A percentile compares a stretch with the other conserved stretches of the same genome.
These are phyloP conservation scores for Wickerhamiella cacticola DNA, from an alignment of 805 yeast genomes.

Conservation along the genomic window DNA sequence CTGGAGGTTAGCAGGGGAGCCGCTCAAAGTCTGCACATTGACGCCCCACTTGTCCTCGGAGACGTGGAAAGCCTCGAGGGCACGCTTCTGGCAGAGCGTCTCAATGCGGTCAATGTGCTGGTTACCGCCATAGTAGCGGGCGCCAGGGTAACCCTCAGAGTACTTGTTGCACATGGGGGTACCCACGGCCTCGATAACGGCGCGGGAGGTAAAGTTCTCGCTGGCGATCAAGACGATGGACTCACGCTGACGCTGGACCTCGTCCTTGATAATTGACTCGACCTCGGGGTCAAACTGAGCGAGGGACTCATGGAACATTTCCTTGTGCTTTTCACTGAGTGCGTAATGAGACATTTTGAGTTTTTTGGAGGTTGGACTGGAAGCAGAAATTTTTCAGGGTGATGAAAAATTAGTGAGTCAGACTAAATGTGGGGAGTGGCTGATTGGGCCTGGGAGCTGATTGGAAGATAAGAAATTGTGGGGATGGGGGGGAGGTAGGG, in stretches of 20 bases:
- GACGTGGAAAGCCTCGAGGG: conserved; percentile 75
- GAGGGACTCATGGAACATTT: conserved; percentile 20
- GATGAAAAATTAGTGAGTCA: not conserved
- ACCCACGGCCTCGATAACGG: conserved; percentile 93
- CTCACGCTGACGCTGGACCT: conserved; percentile 82
- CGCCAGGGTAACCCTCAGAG: conserved; percentile 99
- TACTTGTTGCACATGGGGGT: conserved; percentile 97
- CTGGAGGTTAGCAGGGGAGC: conserved; percentile 95
- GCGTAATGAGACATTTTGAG: conserved; percentile 25
- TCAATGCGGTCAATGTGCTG: conserved; percentile 94
- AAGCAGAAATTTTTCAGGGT: conserved; percentile 6
- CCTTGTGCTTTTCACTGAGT: conserved; percentile 27
- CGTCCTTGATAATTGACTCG: conserved; percentile 40
- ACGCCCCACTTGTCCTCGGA: conserved; percentile 89
- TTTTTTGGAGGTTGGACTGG: conserved; percentile 2
- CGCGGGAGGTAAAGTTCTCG: conserved; percentile 91
- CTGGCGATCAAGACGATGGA: conserved; percentile 92
- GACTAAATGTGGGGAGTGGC: not conserved
- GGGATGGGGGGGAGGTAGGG: too few relatives aligned
- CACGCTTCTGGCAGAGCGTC: conserved; percentile 84
- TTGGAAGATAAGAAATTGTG: conserved; percentile 2
- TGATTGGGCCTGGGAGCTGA: not conserved
- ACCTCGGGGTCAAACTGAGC: conserved; percentile 31
- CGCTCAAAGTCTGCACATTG: conserved; percentile 90
- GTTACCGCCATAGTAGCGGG: conserved; percentile 97